Base-by-base conservation (phyloP, 495 filamentous ascomycete species). In the Penicillium bialowiezense region DNA sequence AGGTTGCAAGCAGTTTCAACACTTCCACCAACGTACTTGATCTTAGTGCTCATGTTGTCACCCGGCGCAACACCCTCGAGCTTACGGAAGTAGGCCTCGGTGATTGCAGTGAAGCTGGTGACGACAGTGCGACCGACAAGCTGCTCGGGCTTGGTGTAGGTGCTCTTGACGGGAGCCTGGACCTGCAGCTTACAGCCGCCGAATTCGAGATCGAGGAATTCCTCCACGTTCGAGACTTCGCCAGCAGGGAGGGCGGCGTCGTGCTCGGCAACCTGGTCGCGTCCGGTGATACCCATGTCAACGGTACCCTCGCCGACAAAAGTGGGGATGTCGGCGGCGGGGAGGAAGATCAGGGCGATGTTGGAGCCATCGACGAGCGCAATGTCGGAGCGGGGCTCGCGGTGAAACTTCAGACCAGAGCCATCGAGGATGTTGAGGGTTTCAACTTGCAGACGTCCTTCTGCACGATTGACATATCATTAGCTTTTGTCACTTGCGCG, bases 1-100 rank as follows among this genome's bases (percentile, higher is more conserved):
- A 98, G 76, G 43, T 93, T 91, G 66, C 92, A 97, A 38, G 95
- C 91, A 38, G 92, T 90, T 71, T 98, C 93, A 19, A 97, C 93
- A 73, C 92, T 97, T 2, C 95, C 93, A 46, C 92, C 90, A 39
- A 96, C 79, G 62, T 90, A 91, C 60, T 93, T 89, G 55, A 98
- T 93, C 58, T 88, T 88, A 5, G 95, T 61, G 65, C 66, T 46
- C 50, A 72, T 49, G 62, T 69, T 59, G 40, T 68, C 58, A 36
- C 65, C 57, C 54, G 60, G 69, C 7, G 36, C 55, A 17, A 23
- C 57, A 9, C 69, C 70, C 59, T 97, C 93, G 36, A 98, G 65
- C 23, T 77, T 70, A 21, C 80, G 73, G 74, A 98, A 98, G 69
- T 95, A 97, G 37, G 83, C 75, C 56, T 81, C 76, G 12, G 90